Evolutionary conservation across 805 yeast species (phyloP), one percentile per base, ranked within the genome.

Genomic region (Monosporozyma yasuniensis): DNA sequence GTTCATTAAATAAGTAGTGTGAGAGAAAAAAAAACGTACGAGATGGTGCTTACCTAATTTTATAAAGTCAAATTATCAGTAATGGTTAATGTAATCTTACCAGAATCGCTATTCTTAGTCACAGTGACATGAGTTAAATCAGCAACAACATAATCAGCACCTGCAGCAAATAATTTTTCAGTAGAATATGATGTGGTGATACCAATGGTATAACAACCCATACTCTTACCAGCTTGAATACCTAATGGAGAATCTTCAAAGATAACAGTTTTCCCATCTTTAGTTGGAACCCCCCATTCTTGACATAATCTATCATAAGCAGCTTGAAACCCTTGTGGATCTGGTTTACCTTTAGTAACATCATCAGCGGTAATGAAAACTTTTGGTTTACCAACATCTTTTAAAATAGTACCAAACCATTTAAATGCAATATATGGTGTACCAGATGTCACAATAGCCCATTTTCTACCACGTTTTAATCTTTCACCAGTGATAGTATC

Each of bases 201-300:
- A 54, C 91, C 95, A 56, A 86, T 78, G 46, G 83, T 82, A 55
- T 73, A 71, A 56, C 90, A 87, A 48, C 88, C 90, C 38, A 89
- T 87, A 35, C 73, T 81, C 61, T 79, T 78, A 54, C 93, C 95
- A 14, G 93, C 89, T 58, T 75, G 64, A 54, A 85, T 77, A 55
- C 95, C 93, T 32, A 88, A 88, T 37, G 88, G 88, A 18, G 93
- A 91, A 64, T 85, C 95, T 71, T 86, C 95, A 64, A 86, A 85
- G 10, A 83, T 87, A 22, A 84, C 84, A n/a, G 68, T 60, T 64
- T 41, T 50, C 10, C 51, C 64, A 4, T 55, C 52, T 2, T 59
- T 49, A 6, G 34, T 9, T 6, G 34, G 22, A 21, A 57, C 59
- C 39, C 57, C 54, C 32, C 53, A 50, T 7, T 58, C 56, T 48